A percentile compares a stretch with the other conserved stretches of the same genome.
Conservation (phyloP, 169 alveolate genomes). For the Ichthyophthirius multifiliis region DNA sequence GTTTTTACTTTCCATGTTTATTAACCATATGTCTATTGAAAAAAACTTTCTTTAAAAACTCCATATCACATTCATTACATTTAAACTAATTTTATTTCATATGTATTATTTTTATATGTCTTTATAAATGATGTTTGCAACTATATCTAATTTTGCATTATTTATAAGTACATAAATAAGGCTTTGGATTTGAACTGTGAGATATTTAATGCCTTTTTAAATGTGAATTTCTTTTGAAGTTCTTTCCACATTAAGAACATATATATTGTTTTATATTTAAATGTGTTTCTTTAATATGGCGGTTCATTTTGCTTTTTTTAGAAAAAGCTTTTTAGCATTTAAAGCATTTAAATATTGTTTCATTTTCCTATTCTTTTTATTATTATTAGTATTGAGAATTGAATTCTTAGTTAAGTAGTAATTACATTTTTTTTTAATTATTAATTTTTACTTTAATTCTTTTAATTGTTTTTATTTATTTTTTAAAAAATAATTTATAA, state of each 20-base stretch:
- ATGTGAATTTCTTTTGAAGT: conserved; percentile 48
- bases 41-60: not conserved
- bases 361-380: no score
- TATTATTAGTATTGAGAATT: no score
- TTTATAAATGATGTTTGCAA: conserved; percentile 26
- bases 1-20: not conserved
- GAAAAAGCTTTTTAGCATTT: conserved; percentile 1
- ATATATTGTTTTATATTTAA: conserved; percentile 33
- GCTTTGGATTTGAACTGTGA: conserved; percentile 41
- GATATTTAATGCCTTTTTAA: conserved; percentile 50
- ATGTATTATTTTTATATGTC: conserved; percentile 29
- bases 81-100: not conserved
- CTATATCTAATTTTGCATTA: not conserved
- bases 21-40: not conserved
- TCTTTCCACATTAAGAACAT: conserved; percentile 44
- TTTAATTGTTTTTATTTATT: no score
- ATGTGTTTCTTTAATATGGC: conserved; percentile 38
- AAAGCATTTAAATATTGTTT: not conserved
- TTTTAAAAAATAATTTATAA: no score
- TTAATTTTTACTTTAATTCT: no score
- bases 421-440: no score
- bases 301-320: conserved; percentile 11
- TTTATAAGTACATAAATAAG: conserved; percentile 41
- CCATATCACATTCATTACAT: not conserved
- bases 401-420: no score